Percentiles rank a stretch among this genome's conserved stretches.
Conservation (phyloP, 2,329 filamentous ascomycete genomes). For the Stemphylium beticola region DNA sequence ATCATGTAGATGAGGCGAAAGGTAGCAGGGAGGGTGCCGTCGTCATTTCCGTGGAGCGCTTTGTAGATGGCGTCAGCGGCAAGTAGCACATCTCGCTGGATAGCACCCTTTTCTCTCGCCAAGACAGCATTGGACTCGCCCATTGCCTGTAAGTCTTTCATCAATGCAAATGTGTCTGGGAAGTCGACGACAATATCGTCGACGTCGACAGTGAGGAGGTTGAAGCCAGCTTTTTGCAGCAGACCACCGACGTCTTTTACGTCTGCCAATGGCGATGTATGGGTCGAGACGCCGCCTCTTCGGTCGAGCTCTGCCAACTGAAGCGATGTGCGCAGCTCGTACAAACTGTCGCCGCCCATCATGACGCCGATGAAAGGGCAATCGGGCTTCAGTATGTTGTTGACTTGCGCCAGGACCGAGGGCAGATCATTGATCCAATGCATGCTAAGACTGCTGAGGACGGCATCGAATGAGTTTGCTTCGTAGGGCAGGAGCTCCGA, state of each 20-base stretch:
- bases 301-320: constrained; percentile 92
- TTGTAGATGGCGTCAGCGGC: constrained; percentile 89
- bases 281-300: constrained; percentile 87
- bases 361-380: constrained; percentile 92
- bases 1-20: constrained; percentile 99
- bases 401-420: constrained; percentile 81
- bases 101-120: constrained; percentile 76
- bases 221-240: constrained; percentile 86
- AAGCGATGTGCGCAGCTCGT: constrained; percentile 88
- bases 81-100: constrained; percentile 82
- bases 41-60: constrained; percentile 78
- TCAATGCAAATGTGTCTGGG: constrained; percentile 85
- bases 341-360: constrained; percentile 93
- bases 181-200: constrained; percentile 98
- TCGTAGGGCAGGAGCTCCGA: constrained; percentile 79
- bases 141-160: constrained; percentile 96
- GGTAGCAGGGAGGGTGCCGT: constrained; percentile 76
- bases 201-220: constrained; percentile 93
- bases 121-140: constrained; percentile 91
- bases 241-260: constrained; percentile 89
- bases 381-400: constrained; percentile 86
- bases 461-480: constrained; percentile 81
- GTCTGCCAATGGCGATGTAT: constrained; percentile 89
- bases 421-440: constrained; percentile 99
- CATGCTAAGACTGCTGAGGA: constrained; percentile 85